Evolutionary conservation across 169 alveolate species (phyloP).

Genomic region (Theileria orientalis): DNA sequence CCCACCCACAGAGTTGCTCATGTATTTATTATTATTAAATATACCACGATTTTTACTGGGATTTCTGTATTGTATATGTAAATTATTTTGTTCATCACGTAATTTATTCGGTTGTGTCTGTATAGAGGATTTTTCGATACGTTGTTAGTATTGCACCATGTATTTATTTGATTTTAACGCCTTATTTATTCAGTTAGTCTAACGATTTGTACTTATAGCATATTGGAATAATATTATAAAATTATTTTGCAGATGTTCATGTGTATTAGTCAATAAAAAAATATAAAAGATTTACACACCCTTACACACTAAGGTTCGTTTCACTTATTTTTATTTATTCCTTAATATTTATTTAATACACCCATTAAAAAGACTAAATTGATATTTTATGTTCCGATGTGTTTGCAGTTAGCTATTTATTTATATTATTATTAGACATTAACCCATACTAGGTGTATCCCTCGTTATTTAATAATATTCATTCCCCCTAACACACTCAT

Average conservation of each 20-base stretch:
- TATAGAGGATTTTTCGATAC: neutral
- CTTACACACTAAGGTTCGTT: slow-evolving; percentile 24
- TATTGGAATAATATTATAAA: no score
- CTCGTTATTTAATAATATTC: neutral
- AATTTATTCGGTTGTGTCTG: neutral
- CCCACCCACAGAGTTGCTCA: neutral
- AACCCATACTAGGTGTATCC: no score
- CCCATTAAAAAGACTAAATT: no score
- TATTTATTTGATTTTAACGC: neutral
- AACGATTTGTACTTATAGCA: no score
- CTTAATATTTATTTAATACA: no score
- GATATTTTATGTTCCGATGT: no score
- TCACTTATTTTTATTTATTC: no score
- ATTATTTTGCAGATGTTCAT: no score
- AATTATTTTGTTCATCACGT: neutral
- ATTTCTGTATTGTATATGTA: neutral
- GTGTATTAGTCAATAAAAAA: slow-evolving; percentile 5
- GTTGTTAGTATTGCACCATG: slow-evolving; percentile 27
- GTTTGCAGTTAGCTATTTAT: no score
- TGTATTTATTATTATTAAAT: neutral
- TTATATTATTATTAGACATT: no score
- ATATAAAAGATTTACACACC: slow-evolving; percentile 3
- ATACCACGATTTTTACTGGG: neutral
- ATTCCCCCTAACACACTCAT: neutral
- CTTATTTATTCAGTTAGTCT: neutral